Evolutionary conservation across 2,329 filamentous ascomycete genomes (phyloP), one percentile per base, ranked within the genome.

Genomic region (Stachybotrys echinatus): DNA sequence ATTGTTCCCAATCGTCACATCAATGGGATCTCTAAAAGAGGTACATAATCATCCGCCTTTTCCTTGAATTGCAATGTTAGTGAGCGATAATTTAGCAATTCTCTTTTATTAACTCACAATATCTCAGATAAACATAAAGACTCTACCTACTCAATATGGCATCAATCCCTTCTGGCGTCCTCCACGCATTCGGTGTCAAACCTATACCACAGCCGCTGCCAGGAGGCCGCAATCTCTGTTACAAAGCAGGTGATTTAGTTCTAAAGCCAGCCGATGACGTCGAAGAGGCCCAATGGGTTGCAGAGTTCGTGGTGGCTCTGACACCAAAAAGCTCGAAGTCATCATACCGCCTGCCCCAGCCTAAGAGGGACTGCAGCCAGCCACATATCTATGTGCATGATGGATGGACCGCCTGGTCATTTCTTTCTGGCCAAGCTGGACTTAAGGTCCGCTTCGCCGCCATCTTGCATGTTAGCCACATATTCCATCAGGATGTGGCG

Each of bases 371-470:
- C 6, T 17, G 23, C 17, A 14, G 27, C 3, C 17, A 23, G 17
- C 42, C 42, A 23, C 22, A 22, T 17, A 8, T 22, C 4, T 52
- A 44, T 17, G 50, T 47, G n/a, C 42, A 40, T 21, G 19, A 31
- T 6, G 50, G 50, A 6, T 52, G 50, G 50, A 52, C 50, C 3
- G 48, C 45, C 7, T 45, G 42, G 42, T 45, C 42, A 12, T 27
- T 23, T 22, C 8, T 45, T 23, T 23, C 42, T 12, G 42, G 42
- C 22, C 42, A 45, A 45, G 42, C 42, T 12, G 8, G 21, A 18
- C 6, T 23, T 23, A 8, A 8, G 4, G 42, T 23, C 3, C 47
- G 40, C 19, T 49, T 44, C 6, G 5, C 12, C 22, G 47, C 44
- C 6, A 45, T 42, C 12, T 23, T 52, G 10, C 37, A 22, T 7